Base-by-base conservation (phyloP, 163 green algal species). In the Scenedesmus sp. region DNA sequence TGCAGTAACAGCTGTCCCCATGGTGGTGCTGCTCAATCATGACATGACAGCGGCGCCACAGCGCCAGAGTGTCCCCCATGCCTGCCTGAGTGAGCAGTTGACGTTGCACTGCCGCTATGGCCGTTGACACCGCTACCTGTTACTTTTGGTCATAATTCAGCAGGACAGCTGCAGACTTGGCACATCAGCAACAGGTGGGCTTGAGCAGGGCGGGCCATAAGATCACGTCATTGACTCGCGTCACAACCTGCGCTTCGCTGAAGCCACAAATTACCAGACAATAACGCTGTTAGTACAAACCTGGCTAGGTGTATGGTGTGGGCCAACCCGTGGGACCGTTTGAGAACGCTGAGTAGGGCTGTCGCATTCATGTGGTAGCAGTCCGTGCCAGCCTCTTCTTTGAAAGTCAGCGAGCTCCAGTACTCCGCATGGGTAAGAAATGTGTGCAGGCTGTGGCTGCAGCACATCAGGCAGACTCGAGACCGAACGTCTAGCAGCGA, bases 251-350 rank as follows among this genome's bases (percentile, higher is more conserved):
- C 65, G 7, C 65, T 5, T 7, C 40, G 30, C 65, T 76, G 65
- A 18, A 76, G 65, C 65, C 4, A 9, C 37, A 10, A 40, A 16
- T 10, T 0, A 15, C 16, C 30, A 40, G 2, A 10, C 65, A 9
- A 5, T 7, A 76, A 18, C 30, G 30, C 65, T 22, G 2, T 20
- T 76, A 37, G 30, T 76, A 37, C 86, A 20, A 24, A 92, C 88
- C 88, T 72, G 44, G 81, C 88, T 24, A 92, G 42, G 5, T 88
- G 81, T 15, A 92, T 79, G 15, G 85, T 51, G 35, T 92, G 46
- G 10, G 46, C 76, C 6, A 30, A 18, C 40, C 88, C 88, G 35
- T 68, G 30, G 20, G 88, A 87, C 9, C 88, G 81, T 22, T 87
- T 51, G 26, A 92, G 81, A 30, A 92, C 43, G 70, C 70, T 44